Evolutionary conservation across 73 alveolate genomes (phyloP), one percentile per base, ranked within the genome.

Genomic region (Paramecium caudatum): DNA sequence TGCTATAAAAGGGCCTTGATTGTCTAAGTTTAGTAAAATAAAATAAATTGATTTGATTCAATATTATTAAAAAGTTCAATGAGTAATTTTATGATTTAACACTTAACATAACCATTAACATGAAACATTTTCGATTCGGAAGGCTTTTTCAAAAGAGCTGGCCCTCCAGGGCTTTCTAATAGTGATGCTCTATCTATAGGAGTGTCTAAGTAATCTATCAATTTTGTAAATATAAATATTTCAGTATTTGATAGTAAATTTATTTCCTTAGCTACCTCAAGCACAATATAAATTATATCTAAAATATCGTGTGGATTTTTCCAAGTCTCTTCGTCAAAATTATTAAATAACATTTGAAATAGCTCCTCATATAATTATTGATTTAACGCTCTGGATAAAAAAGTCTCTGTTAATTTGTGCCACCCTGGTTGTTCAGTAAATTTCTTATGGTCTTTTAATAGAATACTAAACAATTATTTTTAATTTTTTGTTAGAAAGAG

Each of bases 261-360:
- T 4, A 33, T 65, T n/a, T 65, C 8, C 15, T 65, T 65, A 15
- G 83, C 83, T 30, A 65, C 83, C 17, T 30, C 47, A 25, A 65
- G 39, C 7, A 65, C 47, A 1, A 36, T 32, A n/a, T 33, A 33
- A 12, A 49, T 65, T 3, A 65, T 32, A 4, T 65, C 49, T 17
- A 65, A 33, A 4, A 65, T 33, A 65, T 30, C 49, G 3, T 65
- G 19, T 12, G 32, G 49, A 16, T 33, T 15, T 5, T 30, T 65
- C 83, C 83, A 65, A 33, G 27, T 32, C 6, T 65, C 83, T 33
- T 65, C 83, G 34, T 65, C 83, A 65, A 65, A 65, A 65, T 65
- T 65, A 65, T 65, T 65, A 10, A 33, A 65, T 12, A 65, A n/a
- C 47, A 65, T 65, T 33, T n/a, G 39, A 65, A 65, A 65, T 36